These are phyloP conservation scores for Hippophae tibetana DNA, from an alignment of 306 rosid genomes.

Conservation along the genomic window DNA sequence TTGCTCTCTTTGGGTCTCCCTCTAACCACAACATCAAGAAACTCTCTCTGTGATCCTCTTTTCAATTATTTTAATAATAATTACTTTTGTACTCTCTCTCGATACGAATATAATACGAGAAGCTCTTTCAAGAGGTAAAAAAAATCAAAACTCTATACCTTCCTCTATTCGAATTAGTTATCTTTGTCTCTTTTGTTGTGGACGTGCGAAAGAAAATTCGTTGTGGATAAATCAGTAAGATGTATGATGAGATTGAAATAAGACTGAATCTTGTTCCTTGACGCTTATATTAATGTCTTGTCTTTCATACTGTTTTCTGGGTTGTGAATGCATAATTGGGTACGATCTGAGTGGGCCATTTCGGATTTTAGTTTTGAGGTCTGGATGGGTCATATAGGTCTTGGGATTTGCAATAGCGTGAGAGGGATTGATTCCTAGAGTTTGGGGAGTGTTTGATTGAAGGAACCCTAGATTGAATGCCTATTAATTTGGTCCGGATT, in stretches of 20 bases:
- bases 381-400: conserved; percentile 1
- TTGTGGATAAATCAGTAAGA: conserved; percentile 16
- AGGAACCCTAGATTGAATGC: conserved; percentile 46
- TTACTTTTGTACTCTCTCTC: not conserved
- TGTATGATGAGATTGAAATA: conserved; percentile 28
- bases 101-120: not conserved
- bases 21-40: not conserved
- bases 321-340: conserved; percentile 15
- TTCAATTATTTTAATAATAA: conserved; percentile 11
- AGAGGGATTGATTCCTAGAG: conserved; percentile 5
- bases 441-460: conserved; percentile 10
- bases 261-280: conserved; percentile 31
- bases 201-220: conserved; percentile 5
- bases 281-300: conserved; percentile 32
- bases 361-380: conserved; percentile 14
- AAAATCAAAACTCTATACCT: too few species aligned
- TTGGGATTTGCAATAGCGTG: conserved; percentile 9
- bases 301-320: conserved; percentile 6
- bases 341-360: conserved; percentile 36
- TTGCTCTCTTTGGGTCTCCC: not conserved
- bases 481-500: conserved; percentile 14
- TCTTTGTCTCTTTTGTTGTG: conserved; percentile 3
- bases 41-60: conserved; percentile 15
- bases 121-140: too few species aligned
- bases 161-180: not conserved